Evolutionary conservation across 2,329 filamentous ascomycete species (phyloP), one percentile per base, ranked within the genome.

Genomic region (Nemania abortiva): DNA sequence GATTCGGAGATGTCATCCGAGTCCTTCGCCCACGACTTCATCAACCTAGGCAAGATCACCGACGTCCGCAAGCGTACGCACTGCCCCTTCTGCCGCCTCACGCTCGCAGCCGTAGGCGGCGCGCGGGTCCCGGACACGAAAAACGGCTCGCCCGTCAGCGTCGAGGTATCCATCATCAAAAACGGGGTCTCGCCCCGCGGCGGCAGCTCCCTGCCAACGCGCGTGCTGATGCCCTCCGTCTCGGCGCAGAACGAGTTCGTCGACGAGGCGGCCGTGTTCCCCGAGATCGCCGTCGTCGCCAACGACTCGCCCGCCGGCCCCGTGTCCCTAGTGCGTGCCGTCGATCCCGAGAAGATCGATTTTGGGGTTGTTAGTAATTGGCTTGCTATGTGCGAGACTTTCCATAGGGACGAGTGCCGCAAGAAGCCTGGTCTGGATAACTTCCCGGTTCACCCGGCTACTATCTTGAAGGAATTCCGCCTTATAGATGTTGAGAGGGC

Each of bases 1-100:
- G 15, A 29, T 3, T 66, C 64, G 10, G 53, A 57, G 37, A 37
- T 47, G 24, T 47, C 56, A 15, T 66, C 62, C 15, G 63, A 55
- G 13, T 65, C 64, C 5, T 24, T 62, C 22, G 53, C 34, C 18
- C 58, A 53, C 31, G 15, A 39, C 34, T 62, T 57, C 18, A 47
- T 59, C 31, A 34, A 39, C n/a, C 53, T 66, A 20, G 64, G 64
- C 52, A 58, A 37, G 7, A 62, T 66, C 64, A 22, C 45, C 7
- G 52, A 62, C 20, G 58, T 66, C 6, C 64, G 64, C 6, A 62
- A 24, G n/a, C 45, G 58, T 1, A 49, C 34, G 5, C 39, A 63
- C 64, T 66, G 58, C 31, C 64, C 64, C 45, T 66, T 66, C 64
- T 66, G 64, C 53, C 64, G 64, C 3, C 64, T 66, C 42, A 42